A percentile compares a stretch with the other conserved stretches of the same genome.
These are phyloP conservation scores for Rhizophora mangle DNA, from an alignment of 345 rosid species.

Conservation along the genomic window DNA sequence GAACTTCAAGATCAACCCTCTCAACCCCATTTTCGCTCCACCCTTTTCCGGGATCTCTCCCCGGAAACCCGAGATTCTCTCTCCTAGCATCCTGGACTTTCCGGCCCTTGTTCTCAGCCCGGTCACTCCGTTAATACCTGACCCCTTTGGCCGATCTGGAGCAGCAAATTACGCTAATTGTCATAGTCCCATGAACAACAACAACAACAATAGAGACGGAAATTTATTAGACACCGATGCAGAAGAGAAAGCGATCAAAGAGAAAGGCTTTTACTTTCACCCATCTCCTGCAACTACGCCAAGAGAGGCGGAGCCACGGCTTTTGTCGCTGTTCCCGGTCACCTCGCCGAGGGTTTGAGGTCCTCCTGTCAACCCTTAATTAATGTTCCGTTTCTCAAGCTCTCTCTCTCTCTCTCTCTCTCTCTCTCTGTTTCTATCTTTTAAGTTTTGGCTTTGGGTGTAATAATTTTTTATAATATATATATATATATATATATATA, in stretches of 20 bases:
- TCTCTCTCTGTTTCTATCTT: background rate
- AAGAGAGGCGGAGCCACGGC: slow-evolving; percentile 66
- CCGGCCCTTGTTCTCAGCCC: slow-evolving; percentile 84
- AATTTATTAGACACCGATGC: slow-evolving; percentile 29
- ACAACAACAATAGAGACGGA: background rate
- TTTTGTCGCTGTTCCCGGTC: slow-evolving; percentile 85
- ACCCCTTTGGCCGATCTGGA: slow-evolving; percentile 85
- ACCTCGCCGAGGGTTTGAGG: slow-evolving; percentile 80
- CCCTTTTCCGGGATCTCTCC: slow-evolving; percentile 58
- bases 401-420: background rate
- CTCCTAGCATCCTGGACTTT: slow-evolving; percentile 90
- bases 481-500: slow-evolving; percentile 11
- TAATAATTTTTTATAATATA: slow-evolving; percentile 29
- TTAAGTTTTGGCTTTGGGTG: slow-evolving; percentile 9
- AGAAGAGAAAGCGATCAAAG: slow-evolving; percentile 84
- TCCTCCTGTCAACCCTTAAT: slow-evolving; percentile 52
- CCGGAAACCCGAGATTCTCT: slow-evolving; percentile 74
- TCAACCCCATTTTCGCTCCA: slow-evolving; percentile 49
- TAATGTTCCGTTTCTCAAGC: background rate
- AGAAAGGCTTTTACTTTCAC: slow-evolving; percentile 82
- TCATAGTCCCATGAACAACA: slow-evolving; percentile 16
- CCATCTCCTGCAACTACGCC: slow-evolving; percentile 87
- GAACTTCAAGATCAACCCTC: slow-evolving; percentile 79
- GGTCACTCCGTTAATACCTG: slow-evolving; percentile 83
- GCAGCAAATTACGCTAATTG: slow-evolving; percentile 22